Conservation (phyloP, 495 filamentous ascomycete genomes). For the Chlorociboria aeruginascens region DNA sequence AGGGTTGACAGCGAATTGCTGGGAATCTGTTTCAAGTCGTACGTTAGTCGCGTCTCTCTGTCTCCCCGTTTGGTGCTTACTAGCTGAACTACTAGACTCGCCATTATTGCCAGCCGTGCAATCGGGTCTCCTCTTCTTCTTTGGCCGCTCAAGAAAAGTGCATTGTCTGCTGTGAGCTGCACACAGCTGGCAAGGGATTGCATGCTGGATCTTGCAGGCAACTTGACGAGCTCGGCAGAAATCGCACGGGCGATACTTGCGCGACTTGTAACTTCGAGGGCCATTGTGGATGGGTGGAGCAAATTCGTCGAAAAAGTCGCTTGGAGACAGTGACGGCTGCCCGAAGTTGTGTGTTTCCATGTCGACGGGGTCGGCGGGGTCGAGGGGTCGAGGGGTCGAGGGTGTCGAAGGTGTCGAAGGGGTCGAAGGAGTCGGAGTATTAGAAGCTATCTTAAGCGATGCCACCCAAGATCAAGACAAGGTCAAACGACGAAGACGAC, state of each 20-base stretch:
- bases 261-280: constrained; percentile 17
- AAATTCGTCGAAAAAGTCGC: constrained; percentile 17
- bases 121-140: constrained; percentile 19
- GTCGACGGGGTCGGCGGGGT: neutral
- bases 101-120: constrained; percentile 6
- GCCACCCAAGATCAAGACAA: no score
- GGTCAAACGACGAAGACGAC: no score
- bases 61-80: neutral
- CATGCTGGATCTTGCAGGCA: constrained; percentile 18
- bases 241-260: constrained; percentile 20
- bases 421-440: no score
- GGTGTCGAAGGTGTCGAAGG: no score
- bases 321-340: constrained; percentile 17
- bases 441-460: no score
- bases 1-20: constrained; percentile 10
- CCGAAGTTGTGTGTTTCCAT: constrained; percentile 9
- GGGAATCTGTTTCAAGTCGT: constrained; percentile 1
- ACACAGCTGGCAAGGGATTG: constrained; percentile 23
- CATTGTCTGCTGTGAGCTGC: constrained; percentile 22
- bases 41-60: neutral
- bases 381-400: no score
- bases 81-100: constrained; percentile 5
- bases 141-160: constrained; percentile 24
- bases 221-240: constrained; percentile 17
- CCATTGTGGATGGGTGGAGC: constrained; percentile 9